Conservation (phyloP, 768 basidiomycete genomes). For the Lentinula aciculospora region DNA sequence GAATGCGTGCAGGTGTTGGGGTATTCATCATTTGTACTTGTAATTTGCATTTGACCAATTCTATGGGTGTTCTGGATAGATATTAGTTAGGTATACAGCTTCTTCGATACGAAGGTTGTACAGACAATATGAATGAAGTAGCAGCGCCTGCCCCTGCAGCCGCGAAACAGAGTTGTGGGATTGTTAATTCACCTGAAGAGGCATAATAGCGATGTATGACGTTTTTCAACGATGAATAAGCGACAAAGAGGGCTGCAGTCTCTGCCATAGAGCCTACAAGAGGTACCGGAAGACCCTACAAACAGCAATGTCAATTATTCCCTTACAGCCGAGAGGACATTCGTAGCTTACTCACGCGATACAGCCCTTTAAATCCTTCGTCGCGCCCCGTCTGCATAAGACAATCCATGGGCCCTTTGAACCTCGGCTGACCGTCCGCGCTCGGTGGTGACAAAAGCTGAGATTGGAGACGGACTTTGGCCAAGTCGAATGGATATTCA, state of each 20-base stretch:
- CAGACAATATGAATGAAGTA: conserved; percentile 84
- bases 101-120: conserved; percentile 12
- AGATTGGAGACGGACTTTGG: conserved; percentile 90
- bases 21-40: conserved; percentile 76
- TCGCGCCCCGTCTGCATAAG: conserved; percentile 71
- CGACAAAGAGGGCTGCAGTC: conserved; percentile 83
- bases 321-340: neutral
- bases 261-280: conserved; percentile 90
- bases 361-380: conserved; percentile 83
- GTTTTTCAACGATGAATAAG: conserved; percentile 75
- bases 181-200: conserved; percentile 36
- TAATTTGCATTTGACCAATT: conserved; percentile 90
- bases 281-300: conserved; percentile 85
- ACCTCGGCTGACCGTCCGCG: conserved; percentile 40
- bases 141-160: conserved; percentile 84
- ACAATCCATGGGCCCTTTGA: conserved; percentile 86
- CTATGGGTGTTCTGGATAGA: conserved; percentile 89
- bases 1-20: conserved; percentile 13
- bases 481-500: conserved; percentile 94
- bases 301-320: conserved; percentile 4
- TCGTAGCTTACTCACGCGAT: conserved; percentile 54
- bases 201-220: conserved; percentile 36
- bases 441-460: conserved; percentile 68
- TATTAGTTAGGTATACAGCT: conserved; percentile 74
- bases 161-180: conserved; percentile 71